Percentiles rank a stretch among this genome's conserved stretches.
These are phyloP conservation scores for Ligustrum vulgare DNA, from an alignment of 257 asterid genomes.

Conservation along the genomic window DNA sequence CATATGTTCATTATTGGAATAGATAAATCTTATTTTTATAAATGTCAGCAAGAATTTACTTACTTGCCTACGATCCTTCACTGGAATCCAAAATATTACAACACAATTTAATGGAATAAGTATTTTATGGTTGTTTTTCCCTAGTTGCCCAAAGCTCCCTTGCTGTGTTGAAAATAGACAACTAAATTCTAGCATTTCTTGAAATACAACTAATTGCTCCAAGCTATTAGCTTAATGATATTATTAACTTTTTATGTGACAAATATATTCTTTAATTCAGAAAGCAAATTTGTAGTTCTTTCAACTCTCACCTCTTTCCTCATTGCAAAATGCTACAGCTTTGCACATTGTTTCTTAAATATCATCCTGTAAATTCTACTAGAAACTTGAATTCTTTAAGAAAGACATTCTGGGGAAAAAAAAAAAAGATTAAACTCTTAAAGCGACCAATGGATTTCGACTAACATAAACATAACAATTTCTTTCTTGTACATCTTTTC, in stretches of 20 bases:
- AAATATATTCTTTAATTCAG: not conserved
- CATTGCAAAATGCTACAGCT: not conserved
- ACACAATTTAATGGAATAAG: not conserved
- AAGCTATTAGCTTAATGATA: not conserved
- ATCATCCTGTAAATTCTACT: not conserved
- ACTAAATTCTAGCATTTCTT: not conserved
- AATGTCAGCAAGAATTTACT: not conserved
- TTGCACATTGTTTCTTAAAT: not conserved
- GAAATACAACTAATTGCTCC: not conserved
- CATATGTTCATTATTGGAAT: not conserved
- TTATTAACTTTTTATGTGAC: not conserved
- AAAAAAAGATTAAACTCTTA: too few species aligned
- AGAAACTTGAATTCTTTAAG: not conserved
- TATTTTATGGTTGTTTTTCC: not conserved
- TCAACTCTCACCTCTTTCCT: constrained; percentile 1
- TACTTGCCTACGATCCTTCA: not conserved
- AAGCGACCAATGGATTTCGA: not conserved
- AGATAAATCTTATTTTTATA: not conserved
- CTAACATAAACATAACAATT: not conserved
- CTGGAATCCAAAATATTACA: not conserved
- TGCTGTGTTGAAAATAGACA: not conserved
- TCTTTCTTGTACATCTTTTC: not conserved
- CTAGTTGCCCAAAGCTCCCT: not conserved
- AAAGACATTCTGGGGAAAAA: not conserved
- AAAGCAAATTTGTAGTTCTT: not conserved